Evolutionary conservation across 768 basidiomycete species (phyloP), one percentile per base, ranked within the genome.

Genomic region (Collybiopsis confluens): DNA sequence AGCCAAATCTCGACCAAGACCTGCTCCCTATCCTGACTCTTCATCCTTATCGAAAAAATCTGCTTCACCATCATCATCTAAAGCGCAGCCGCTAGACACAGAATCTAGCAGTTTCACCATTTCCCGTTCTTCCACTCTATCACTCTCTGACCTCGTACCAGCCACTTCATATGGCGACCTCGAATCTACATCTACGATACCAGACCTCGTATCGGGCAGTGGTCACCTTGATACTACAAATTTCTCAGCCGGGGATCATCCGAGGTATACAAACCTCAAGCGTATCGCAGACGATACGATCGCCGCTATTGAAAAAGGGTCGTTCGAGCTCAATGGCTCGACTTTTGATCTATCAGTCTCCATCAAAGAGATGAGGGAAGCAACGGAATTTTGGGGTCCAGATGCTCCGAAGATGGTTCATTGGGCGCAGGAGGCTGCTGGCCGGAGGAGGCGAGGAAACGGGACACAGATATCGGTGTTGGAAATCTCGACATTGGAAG

Each of bases 401-500:
- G 74, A 82, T 33, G 74, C 73, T 2, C 47, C 30, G 20, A 36
- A 5, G 18, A 30, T 48, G 18, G 47, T 24, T 9, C 8, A 37
- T 8, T 18, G 47, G 47, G 33, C 47, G 4, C 20, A 4, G 11
- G 35, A 13, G 10, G 37, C 15, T n/a, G 24, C 16, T 4, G 36
- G 16, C n/a, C n/a, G n/a, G n/a, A n/a, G n/a, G n/a, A n/a, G 3
- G 10, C 10, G 30, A 37, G 10, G 13, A 4, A 8, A 7, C 3
- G 11, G 6, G 35, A 24, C 46, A 56, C 69, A 77, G 36, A 66
- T 83, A 20, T 77, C 78, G 9, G 64, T 87, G 38, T 66, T 81
- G 9, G 81, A 88, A 62, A 76, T 82, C 6, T 83, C 86, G 10
- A 86, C 87, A 0, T 73, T 88, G 21, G 77, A 80, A 24, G 86